Evolutionary conservation across 768 basidiomycete genomes (phyloP).

Genomic region (Russula sp.): DNA sequence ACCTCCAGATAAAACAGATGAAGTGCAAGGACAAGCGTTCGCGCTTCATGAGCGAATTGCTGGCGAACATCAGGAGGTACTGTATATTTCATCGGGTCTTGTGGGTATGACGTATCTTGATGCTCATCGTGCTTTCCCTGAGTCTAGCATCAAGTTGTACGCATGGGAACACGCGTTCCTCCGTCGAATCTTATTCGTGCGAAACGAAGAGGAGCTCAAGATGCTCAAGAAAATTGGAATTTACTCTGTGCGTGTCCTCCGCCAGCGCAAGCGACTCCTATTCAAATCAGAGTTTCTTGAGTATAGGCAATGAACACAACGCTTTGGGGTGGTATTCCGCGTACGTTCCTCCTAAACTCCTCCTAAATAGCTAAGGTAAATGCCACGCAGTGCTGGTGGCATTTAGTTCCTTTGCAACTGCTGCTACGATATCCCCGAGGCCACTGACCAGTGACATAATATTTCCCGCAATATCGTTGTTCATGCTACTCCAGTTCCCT

Average conservation of each 20-base stretch:
- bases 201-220: slow-evolving; percentile 75
- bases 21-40: slow-evolving; percentile 83
- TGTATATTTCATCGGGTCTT: neutral
- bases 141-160: slow-evolving; percentile 73
- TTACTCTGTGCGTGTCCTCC: slow-evolving; percentile 43
- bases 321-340: slow-evolving; percentile 62
- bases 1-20: slow-evolving; percentile 86
- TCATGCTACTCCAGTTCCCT: slow-evolving; percentile 83
- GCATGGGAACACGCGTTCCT: slow-evolving; percentile 94
- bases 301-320: slow-evolving; percentile 50
- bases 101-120: neutral
- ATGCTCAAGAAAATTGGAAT: slow-evolving; percentile 82
- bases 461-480: slow-evolving; percentile 91
- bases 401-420: slow-evolving; percentile 75
- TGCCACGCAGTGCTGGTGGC: slow-evolving; percentile 52
- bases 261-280: no score
- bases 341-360: slow-evolving; percentile 25
- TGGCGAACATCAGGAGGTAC: slow-evolving; percentile 83
- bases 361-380: neutral
- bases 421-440: slow-evolving; percentile 48
- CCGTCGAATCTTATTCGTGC: slow-evolving; percentile 64
- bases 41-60: slow-evolving; percentile 85
- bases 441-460: slow-evolving; percentile 87
- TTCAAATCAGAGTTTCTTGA: neutral
- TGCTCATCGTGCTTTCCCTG: neutral